Base-by-base conservation (phyloP, 306 rosid genomes). In the Crotalaria pallida region DNA sequence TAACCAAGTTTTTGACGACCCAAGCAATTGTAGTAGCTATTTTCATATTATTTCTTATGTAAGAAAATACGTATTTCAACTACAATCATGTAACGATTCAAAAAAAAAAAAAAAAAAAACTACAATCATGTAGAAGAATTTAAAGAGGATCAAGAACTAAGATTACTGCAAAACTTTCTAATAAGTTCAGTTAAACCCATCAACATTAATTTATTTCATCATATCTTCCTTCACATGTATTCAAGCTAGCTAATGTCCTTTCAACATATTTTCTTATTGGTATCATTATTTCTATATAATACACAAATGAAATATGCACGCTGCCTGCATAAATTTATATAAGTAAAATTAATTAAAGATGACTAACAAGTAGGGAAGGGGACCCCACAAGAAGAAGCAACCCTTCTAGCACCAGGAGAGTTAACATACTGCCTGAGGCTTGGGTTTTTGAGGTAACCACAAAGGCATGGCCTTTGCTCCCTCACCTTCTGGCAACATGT, bases 401-500 rank as follows among this genome's bases (percentile, higher is more conserved):
- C 88, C 53, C 68, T 84, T 76, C 23, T 78, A 15, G 89, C 71
- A 15, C 84, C 86, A 0, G 87, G 75, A 71, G 86, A 73, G 60
- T 65, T 70, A 1, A 84, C 47, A 23, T 82, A 88, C 17, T 45
- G 79, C 56, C 31, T 65, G 1, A 84, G 75, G 13, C 22, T 57
- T 11, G 96, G 96, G 41, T 82, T 72, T 49, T 69, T 82, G 34
- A 80, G 49, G 77, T 88, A 88, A 29, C 72, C 84, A 67, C 96
- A 88, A 2, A 84, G 81, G 73, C 96, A 88, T 47, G 91, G 82
- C 66, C 12, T 80, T 33, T 88, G 96, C 64, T 84, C 83, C 55
- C 50, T 82, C 75, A 71, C 12, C 47, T 77, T 87, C 55, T 73
- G 61, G 58, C 96, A 90, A 64, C 96, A 90, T 0, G 10, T 1